Evolutionary conservation across 805 yeast genomes (phyloP), one percentile per base, ranked within the genome.

Genomic region (Pichia pseudocactophila): DNA sequence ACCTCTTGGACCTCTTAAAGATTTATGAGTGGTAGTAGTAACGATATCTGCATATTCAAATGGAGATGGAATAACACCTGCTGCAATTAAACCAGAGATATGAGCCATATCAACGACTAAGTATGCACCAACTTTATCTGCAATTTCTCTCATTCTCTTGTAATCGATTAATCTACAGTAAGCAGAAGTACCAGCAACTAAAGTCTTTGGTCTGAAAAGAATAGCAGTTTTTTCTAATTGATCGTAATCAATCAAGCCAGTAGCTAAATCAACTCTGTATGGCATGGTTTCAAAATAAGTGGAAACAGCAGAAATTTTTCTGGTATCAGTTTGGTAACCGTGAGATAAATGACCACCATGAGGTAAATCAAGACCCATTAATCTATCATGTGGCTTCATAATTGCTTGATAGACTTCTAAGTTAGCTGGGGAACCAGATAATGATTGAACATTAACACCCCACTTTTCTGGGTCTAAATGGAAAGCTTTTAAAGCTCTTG

Each of bases 281-380:
- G 98, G 98, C 95, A 92, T 88, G 48, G 97, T 90, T 72, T 89
- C 95, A 65, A 92, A 92, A 66, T 92, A 92, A 52, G 92, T 90
- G 39, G 97, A 88, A 44, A 92, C 90, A 47, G 88, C 94, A 50
- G 96, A 86, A 62, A 92, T 92, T 73, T 89, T 89, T 66, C 90
- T 78, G 54, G 87, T 70, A 57, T 82, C 88, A 44, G 97, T 90
- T 66, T 92, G 97, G 71, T 92, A 92, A 55, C 98, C 98, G 68
- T 92, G 98, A 43, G 96, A 87, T 65, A 92, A 75, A 66, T 92
- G 98, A 57, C 98, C 98, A 59, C 98, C 98, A 59, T 92, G 97
- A 54, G 98, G 98, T 61, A 92, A 74, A 61, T 90, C 97, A 53
- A 92, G 77, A 55, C 98, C 98, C 98, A 92, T 92, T 55, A 92